phyloP scores from a whole-genome alignment of 2,329 filamentous ascomycete species.

The Cordyceps javanica region DNA sequence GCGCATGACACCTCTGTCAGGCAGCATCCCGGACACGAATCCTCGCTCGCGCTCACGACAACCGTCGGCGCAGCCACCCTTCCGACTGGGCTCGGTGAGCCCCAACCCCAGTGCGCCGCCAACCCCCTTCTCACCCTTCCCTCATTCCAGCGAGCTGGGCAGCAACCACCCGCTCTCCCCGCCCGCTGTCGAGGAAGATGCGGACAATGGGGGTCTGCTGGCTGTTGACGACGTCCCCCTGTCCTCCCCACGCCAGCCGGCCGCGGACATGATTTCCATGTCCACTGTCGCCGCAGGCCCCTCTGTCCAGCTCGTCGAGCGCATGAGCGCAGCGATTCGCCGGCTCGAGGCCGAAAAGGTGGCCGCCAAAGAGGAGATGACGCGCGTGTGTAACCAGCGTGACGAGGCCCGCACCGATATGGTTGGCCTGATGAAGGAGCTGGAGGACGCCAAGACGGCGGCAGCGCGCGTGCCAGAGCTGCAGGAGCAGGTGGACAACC shows the following conservation, averaged over 20 bases:
- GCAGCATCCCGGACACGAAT: conserved; percentile 32
- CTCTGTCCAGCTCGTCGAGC: conserved; percentile 89
- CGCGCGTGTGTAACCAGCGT: conserved; percentile 72
- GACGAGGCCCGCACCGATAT: conserved; percentile 91
- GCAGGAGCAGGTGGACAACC: conserved; percentile 59
- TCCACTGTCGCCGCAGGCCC: conserved; percentile 88
- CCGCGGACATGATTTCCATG: conserved; percentile 78
- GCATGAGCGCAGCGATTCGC: conserved; percentile 90
- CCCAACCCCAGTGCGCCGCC: conserved; percentile 32
- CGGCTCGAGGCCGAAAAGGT: conserved; percentile 89
- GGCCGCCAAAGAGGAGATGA: conserved; percentile 78
- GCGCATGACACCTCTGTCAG: conserved; percentile 41
- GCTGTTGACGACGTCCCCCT: conserved; percentile 40
- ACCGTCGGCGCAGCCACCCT: conserved; percentile 41
- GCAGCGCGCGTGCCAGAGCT: conserved; percentile 56
- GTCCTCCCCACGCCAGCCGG: conserved; percentile 42
- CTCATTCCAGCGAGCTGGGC: conserved; percentile 27
- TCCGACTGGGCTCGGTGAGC: conserved; percentile 22
- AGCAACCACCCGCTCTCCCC: not conserved
- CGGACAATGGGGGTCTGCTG: conserved; percentile 26
- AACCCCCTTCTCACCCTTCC: conserved; percentile 43
- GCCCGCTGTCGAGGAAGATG: not conserved
- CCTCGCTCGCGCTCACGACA: conserved; percentile 35
- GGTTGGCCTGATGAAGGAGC: conserved; percentile 81
- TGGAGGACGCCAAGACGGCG: conserved; percentile 61